phyloP scores from a whole-genome alignment of 2,329 filamentous ascomycete species.

The Hymenoscyphus scutula region DNA sequence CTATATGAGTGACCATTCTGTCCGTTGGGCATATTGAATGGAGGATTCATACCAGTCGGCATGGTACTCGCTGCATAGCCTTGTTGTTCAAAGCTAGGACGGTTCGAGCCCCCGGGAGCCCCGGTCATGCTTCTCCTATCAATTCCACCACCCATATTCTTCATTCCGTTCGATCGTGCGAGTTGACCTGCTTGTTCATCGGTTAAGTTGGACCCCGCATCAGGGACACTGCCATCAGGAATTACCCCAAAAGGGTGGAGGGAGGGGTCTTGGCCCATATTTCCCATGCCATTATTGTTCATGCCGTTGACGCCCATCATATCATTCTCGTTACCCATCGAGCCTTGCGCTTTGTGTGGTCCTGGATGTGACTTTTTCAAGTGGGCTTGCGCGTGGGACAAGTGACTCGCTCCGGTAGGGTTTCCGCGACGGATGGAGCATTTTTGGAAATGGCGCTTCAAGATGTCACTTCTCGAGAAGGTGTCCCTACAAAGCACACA shows the following conservation, averaged over 20 bases:
- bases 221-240: conserved; percentile 38
- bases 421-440: conserved; percentile 96
- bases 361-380: conserved; percentile 70
- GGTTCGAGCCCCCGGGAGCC: conserved; percentile 48
- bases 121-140: conserved; percentile 57
- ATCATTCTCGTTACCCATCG: conserved; percentile 59
- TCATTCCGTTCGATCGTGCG: conserved; percentile 60
- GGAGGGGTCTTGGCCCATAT: conserved; percentile 56
- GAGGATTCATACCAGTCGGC: conserved; percentile 58
- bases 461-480: conserved; percentile 94
- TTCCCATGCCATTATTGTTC: conserved; percentile 53
- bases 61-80: conserved; percentile 60
- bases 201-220: conserved; percentile 44
- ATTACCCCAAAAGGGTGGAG: conserved; percentile 58
- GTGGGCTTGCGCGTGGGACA: conserved; percentile 89
- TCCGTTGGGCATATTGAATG: conserved; percentile 61
- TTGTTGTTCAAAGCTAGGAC: conserved; percentile 51
- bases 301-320: conserved; percentile 48
- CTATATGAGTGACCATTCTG: conserved; percentile 52
- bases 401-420: conserved; percentile 88
- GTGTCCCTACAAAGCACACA: conserved; percentile 97
- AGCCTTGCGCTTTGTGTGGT: conserved; percentile 52
- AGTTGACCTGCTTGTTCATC: conserved; percentile 62
- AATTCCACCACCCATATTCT: conserved; percentile 52
- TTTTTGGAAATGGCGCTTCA: conserved; percentile 99